Conservation (phyloP, 2,329 filamentous ascomycete species). For the Mariannaea sp. region DNA sequence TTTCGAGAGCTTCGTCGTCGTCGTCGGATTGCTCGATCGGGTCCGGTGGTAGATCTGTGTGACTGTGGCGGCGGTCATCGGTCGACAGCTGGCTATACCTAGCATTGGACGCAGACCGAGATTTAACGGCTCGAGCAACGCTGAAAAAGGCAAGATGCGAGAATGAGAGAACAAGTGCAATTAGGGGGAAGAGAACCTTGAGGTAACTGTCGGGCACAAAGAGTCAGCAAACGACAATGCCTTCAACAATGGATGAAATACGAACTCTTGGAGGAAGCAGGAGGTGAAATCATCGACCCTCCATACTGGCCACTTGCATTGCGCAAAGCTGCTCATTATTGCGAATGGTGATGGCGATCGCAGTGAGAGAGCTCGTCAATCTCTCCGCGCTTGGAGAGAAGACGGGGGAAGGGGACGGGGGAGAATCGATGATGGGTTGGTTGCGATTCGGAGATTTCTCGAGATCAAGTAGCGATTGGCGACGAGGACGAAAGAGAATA, state of each 20-base stretch:
- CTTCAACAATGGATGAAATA: constrained; percentile 26
- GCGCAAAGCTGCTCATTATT: constrained; percentile 54
- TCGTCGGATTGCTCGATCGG: constrained; percentile 63
- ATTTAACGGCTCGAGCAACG: constrained; percentile 55
- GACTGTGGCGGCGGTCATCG: constrained; percentile 48
- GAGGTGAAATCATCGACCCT: constrained; percentile 65
- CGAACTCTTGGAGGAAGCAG: constrained; percentile 72
- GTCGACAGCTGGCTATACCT: constrained; percentile 61
- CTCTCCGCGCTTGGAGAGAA: constrained; percentile 24
- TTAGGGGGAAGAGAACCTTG: constrained; percentile 77
- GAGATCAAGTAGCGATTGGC: too few species aligned
- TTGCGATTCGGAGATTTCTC: not conserved
- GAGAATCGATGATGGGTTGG: constrained; percentile 16
- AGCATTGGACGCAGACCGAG: constrained; percentile 53
- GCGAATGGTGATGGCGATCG: constrained; percentile 18
- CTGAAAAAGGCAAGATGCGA: constrained; percentile 66
- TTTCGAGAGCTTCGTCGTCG: constrained; percentile 59
- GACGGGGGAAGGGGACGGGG: constrained; percentile 17
- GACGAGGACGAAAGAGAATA: not conserved
- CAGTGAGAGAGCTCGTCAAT: constrained; percentile 19
- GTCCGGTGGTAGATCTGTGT: constrained; percentile 58
- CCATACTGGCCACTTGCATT: constrained; percentile 65
- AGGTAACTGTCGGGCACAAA: constrained; percentile 40
- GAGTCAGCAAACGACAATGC: constrained; percentile 18
- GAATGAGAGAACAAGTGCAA: constrained; percentile 72